Evolutionary conservation across 2,329 filamentous ascomycete genomes (phyloP), one percentile per base, ranked within the genome.

Genomic region (Arthrobotrys conoides): DNA sequence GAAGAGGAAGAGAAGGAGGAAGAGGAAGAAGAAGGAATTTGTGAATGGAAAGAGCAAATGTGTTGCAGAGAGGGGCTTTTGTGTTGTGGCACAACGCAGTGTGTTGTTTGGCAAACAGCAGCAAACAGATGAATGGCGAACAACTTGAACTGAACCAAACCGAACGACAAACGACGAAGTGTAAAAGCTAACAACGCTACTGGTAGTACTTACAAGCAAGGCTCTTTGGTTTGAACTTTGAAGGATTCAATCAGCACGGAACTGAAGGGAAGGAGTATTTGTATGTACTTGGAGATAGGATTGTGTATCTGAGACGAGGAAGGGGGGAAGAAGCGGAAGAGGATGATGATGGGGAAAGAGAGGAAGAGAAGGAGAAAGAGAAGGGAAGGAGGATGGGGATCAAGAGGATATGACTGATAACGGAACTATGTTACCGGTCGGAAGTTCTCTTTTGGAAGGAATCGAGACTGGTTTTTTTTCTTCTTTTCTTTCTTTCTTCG

Each of bases 11-110:
- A 61, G n/a, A n/a, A n/a, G n/a, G n/a, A n/a, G n/a, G 41, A 12
- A 22, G 24, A 57, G 22, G 46, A 22, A 38, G 30, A 48, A 27
- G 30, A 27, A 41, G 33, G 63, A 20, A 48, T 44, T 36, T 36
- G 33, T 3, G 33, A 10, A 12, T 3, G 6, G 27, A 30, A 70
- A 30, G 38, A 20, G 33, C 16, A 49, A 18, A 69, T 38, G 57
- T 14, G 49, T n/a, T 20, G 53, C 48, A 69, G 51, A 36, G 22
- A 49, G 24, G 66, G 51, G 24, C 14, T 18, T 61, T 44, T 61
- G 55, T 61, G 55, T 61, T 61, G 36, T 18, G 57, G 18, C 16
- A 65, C 65, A 70, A 76, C 70, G 65, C 69, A 46, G 41, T 68
- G 61, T 53, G 63, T 73, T 73, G 63, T 33, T 6, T 30, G 48